phyloP scores from a whole-genome alignment of 2,329 filamentous ascomycete genomes.

The Fusarium sacchari region DNA sequence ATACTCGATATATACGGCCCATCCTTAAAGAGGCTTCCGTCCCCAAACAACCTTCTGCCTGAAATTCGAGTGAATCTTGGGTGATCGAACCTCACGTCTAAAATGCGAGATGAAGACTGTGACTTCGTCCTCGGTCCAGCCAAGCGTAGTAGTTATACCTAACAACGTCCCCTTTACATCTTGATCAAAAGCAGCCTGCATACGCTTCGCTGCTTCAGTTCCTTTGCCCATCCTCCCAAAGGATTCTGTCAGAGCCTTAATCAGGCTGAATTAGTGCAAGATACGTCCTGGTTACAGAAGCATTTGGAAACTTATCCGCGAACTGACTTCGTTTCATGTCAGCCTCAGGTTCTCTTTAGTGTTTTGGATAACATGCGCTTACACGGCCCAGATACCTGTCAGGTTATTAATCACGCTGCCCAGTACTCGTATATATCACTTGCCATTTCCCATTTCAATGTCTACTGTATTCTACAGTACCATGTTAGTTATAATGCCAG shows the following conservation, averaged over 20 bases:
- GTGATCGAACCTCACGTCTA: background rate
- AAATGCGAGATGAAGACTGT: background rate
- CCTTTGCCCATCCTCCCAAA: background rate
- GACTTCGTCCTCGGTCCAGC: background rate
- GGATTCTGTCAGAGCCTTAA: background rate
- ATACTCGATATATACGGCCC: too few relatives aligned
- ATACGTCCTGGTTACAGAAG: background rate
- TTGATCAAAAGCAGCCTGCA: background rate
- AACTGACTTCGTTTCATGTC: background rate
- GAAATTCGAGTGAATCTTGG: constrained; percentile 9
- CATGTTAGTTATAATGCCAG: accelerated
- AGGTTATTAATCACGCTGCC: accelerated
- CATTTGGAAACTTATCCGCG: background rate
- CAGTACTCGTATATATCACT: accelerated
- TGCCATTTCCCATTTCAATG: constrained; percentile 5
- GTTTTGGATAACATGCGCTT: background rate
- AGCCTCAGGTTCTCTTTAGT: background rate
- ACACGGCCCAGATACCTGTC: constrained; percentile 13
- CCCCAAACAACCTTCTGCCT: constrained; percentile 8
- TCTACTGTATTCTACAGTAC: background rate
- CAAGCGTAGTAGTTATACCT: background rate
- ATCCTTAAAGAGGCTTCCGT: background rate
- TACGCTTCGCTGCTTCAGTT: background rate
- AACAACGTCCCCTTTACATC: background rate
- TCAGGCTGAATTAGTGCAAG: constrained; percentile 2